phyloP scores from a whole-genome alignment of 2,329 filamentous ascomycete species.

The Xylariomycetidae sp. region DNA sequence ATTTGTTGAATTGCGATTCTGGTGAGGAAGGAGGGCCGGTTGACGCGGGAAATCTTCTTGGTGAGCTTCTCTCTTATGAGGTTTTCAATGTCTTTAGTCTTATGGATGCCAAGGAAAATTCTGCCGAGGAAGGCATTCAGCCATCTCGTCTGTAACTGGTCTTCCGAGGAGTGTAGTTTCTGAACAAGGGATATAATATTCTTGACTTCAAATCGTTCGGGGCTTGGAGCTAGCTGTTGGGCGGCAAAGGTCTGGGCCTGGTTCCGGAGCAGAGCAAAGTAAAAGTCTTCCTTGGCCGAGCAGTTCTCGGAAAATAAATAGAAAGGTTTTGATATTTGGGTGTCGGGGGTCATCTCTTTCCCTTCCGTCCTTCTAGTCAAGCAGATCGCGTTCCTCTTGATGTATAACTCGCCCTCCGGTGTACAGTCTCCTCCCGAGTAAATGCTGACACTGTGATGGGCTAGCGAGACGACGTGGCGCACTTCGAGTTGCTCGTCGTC shows the following conservation, averaged over 20 bases:
- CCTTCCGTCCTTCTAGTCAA: conserved; percentile 59
- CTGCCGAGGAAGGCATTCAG: conserved; percentile 87
- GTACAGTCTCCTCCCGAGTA: conserved; percentile 74
- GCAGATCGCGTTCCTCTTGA: conserved; percentile 87
- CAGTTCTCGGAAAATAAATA: conserved; percentile 93
- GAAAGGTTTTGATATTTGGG: conserved; percentile 68
- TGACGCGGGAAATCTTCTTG: conserved; percentile 92
- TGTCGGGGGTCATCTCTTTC: conserved; percentile 49
- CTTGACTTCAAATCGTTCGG: conserved; percentile 72
- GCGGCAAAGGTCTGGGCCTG: conserved; percentile 63
- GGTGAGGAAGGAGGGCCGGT: conserved; percentile 84
- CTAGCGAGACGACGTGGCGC: conserved; percentile 87
- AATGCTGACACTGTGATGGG: conserved; percentile 78
- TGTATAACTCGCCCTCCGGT: conserved; percentile 88
- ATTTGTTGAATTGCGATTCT: conserved; percentile 78
- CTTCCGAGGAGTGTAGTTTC: conserved; percentile 82
- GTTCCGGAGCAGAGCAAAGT: conserved; percentile 82
- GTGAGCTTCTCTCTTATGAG: conserved; percentile 80
- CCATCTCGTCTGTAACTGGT: conserved; percentile 86
- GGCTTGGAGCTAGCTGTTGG: conserved; percentile 55
- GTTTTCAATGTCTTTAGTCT: conserved; percentile 73
- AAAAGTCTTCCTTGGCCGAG: conserved; percentile 97
- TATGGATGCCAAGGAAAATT: conserved; percentile 81
- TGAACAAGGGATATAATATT: conserved; percentile 88
- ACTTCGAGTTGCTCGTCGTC: conserved; percentile 94